A percentile compares a stretch with the other conserved stretches of the same genome.
phyloP scores from a whole-genome alignment of 495 filamentous ascomycete species.

The Penicillium pulvis region DNA sequence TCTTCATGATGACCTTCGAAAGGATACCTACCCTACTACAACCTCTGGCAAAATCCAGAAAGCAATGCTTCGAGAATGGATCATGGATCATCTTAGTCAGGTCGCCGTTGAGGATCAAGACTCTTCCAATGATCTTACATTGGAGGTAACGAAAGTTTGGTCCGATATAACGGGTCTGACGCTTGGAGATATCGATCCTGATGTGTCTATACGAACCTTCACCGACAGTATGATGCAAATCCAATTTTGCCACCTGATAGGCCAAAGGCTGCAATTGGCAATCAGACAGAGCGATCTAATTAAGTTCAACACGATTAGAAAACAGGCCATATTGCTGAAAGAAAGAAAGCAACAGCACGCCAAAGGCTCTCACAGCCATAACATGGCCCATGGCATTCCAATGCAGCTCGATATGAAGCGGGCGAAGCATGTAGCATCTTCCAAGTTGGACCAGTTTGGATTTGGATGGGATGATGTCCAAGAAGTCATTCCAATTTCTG shows the following conservation, averaged over 20 bases:
- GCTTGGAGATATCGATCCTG: conserved; percentile 6
- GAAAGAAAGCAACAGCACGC: not conserved
- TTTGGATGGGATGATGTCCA: conserved; percentile 13
- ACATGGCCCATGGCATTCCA: not conserved
- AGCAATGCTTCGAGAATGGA: conserved; percentile 21
- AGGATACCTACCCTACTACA: conserved; percentile 36
- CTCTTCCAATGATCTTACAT: not conserved
- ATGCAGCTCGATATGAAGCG: not conserved
- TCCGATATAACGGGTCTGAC: conserved; percentile 12
- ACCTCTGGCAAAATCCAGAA: conserved; percentile 42
- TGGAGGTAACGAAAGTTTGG: conserved; percentile 6
- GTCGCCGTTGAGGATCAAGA: not conserved
- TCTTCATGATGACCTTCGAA: conserved; percentile 29
- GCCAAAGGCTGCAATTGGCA: not conserved
- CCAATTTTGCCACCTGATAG: conserved; percentile 14
- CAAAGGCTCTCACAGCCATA: not conserved
- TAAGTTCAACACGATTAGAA: not conserved
- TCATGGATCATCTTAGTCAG: conserved; percentile 18
- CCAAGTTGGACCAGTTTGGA: not conserved
- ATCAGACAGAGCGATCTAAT: conserved; percentile 1
- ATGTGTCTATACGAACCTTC: conserved; percentile 13
- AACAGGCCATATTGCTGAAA: not conserved
- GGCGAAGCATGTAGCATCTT: not conserved
- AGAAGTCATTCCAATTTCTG: conserved; percentile 5
- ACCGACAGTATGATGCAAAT: conserved; percentile 22